Evolutionary conservation across 2,329 filamentous ascomycete species (phyloP), one percentile per base, ranked within the genome.

Genomic region (Curvularia sp.): DNA sequence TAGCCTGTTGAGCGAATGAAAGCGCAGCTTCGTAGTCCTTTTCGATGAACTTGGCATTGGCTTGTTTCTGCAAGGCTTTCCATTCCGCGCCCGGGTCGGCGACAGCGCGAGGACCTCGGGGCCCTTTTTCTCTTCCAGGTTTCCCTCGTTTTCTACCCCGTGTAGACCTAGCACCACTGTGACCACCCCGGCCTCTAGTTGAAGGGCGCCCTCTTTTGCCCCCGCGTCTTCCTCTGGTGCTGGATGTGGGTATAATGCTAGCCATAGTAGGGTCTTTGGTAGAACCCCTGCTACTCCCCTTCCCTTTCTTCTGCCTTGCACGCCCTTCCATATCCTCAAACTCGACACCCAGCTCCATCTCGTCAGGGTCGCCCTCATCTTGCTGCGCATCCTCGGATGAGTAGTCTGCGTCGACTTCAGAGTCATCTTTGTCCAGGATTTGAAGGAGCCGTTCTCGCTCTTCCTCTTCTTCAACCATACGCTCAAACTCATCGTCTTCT

Each of bases 51-150:
- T 87, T 86, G 59, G 88, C 82, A 57, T 87, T 90, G 3, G 91
- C 90, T 69, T 85, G 81, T 46, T 84, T 83, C 48, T 93, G 82
- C 41, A 88, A 81, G 39, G 85, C 81, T 68, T 89, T 91, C 74
- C 93, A 91, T 65, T 92, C 88, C 39, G 84, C 86, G 43, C 88
- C 86, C 15, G 88, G 89, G 71, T 91, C 89, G 8, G 86, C 87
- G 23, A 86, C 84, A 71, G 87, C 86, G 27, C 78, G 77, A 47
- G 79, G 79, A 15, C 80, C 79, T 65, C 74, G 72, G 32, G 66
- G 69, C n/a, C 74, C 73, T 53, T 69, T 72, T 13, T 67, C 67
- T 46, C 71, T 64, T 47, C 71, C 71, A 48, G 65, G 62, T 12
- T 65, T 68, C 41, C 63, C 68, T 18, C 59, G 53, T 60, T 69